A percentile compares a stretch with the other conserved stretches of the same genome.
Conservation (phyloP, 2,329 filamentous ascomycete genomes). For the Aphanoascus verrucosus region DNA sequence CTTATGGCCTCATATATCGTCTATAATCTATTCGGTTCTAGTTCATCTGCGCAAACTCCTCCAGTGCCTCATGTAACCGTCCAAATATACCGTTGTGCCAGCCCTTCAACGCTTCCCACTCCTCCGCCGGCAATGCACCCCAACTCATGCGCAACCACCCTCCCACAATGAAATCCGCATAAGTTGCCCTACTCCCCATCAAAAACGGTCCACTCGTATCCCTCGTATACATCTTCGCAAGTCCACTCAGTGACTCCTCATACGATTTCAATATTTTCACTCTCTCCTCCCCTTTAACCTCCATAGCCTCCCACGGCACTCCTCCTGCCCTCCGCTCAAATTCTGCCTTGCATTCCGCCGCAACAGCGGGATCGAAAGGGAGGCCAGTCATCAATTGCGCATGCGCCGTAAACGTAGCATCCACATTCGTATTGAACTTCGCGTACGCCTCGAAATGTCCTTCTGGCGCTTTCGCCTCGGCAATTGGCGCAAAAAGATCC, state of each 20-base stretch:
- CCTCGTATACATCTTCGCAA: conserved; percentile 35
- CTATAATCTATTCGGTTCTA: conserved; percentile 13
- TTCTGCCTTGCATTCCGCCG: conserved; percentile 37
- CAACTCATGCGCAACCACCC: conserved; percentile 43
- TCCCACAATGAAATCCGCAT: conserved; percentile 49
- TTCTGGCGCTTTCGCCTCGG: conserved; percentile 22
- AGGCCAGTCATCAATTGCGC: conserved; percentile 35
- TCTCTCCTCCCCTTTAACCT: conserved; percentile 32
- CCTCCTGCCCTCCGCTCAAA: conserved; percentile 41
- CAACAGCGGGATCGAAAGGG: conserved; percentile 43
- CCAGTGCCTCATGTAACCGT: conserved; percentile 39
- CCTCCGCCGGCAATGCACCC: neutral
- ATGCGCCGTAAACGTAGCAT: conserved; percentile 44
- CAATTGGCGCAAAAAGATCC: conserved; percentile 31
- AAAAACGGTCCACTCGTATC: conserved; percentile 41
- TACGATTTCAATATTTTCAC: conserved; percentile 34
- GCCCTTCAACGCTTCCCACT: conserved; percentile 11
- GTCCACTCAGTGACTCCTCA: conserved; percentile 30
- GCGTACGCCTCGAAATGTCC: conserved; percentile 30
- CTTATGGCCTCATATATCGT: too few species aligned
- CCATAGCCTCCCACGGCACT: conserved; percentile 32
- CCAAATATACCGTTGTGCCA: conserved; percentile 12
- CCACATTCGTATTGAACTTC: conserved; percentile 46
- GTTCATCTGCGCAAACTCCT: conserved; percentile 29
- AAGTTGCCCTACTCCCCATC: conserved; percentile 36